Conservation (phyloP, 2,329 filamentous ascomycete species). For the Chaetomiaceae sp. region DNA sequence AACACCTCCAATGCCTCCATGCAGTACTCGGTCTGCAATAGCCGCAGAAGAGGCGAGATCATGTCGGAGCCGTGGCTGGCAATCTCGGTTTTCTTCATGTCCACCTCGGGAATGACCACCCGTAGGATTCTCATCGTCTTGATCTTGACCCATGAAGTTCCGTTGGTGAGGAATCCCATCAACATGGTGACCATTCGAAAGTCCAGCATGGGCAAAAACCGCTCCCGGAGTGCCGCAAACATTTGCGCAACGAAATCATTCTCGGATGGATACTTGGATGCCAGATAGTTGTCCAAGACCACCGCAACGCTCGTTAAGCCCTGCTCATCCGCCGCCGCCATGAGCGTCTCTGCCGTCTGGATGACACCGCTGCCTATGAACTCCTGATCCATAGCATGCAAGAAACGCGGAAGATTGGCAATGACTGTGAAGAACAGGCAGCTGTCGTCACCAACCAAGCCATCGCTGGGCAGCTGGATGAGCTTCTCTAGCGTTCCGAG, state of each 20-base stretch:
- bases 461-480: conserved; percentile 71
- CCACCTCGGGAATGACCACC: conserved; percentile 79
- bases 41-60: conserved; percentile 83
- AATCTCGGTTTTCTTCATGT: conserved; percentile 89
- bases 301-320: conserved; percentile 63
- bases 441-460: conserved; percentile 75
- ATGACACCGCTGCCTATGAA: conserved; percentile 52
- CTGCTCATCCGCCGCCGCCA: conserved; percentile 68
- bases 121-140: conserved; percentile 90
- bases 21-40: conserved; percentile 90
- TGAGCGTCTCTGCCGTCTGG: conserved; percentile 64
- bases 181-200: conserved; percentile 84
- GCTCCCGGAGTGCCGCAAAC: conserved; percentile 67
- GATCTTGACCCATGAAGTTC: conserved; percentile 80
- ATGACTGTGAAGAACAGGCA: conserved; percentile 81
- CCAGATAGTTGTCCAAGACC: conserved; percentile 66
- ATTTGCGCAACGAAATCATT: conserved; percentile 74
- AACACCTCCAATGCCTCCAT: conserved; percentile 87
- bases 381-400: conserved; percentile 70
- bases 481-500: conserved; percentile 74
- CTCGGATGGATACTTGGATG: conserved; percentile 60
- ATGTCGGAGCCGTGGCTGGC: conserved; percentile 88
- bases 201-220: conserved; percentile 78
- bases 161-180: conserved; percentile 87
- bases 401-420: conserved; percentile 84